Conservation (phyloP, 1,284 basidiomycete species). For the Puccinia triticina region DNA sequence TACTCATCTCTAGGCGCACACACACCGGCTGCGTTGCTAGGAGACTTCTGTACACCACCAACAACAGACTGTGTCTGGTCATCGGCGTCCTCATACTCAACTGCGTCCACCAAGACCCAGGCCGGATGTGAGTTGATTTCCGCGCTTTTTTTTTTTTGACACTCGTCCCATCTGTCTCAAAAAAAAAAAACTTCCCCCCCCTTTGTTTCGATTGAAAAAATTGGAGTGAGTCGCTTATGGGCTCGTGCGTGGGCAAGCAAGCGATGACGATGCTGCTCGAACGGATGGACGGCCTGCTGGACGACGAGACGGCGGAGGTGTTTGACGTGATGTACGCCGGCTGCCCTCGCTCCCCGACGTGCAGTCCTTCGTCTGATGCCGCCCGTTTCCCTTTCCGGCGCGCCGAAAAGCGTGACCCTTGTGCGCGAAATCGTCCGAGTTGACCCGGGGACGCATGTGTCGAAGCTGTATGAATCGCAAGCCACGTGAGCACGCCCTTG, state of each 20-base stretch:
- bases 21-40: background rate
- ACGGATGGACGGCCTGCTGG: conserved; percentile 22
- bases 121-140: conserved; percentile 5
- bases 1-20: too few relatives aligned
- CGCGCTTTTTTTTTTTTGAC: background rate
- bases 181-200: too few relatives aligned
- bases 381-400: too few relatives aligned
- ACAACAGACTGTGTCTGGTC: conserved; percentile 5
- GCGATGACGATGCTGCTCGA: conserved; percentile 25
- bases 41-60: conserved; percentile 21
- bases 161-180: background rate
- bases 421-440: conserved; percentile 14
- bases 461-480: conserved; percentile 28
- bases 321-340: conserved; percentile 21
- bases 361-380: background rate
- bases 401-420: conserved; percentile 18
- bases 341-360: background rate
- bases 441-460: background rate
- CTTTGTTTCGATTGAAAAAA: background rate
- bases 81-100: conserved; percentile 17
- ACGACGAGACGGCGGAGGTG: conserved; percentile 11
- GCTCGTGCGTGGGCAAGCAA: background rate
- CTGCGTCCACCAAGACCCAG: conserved; percentile 1
- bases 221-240: background rate
- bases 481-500: conserved; percentile 16